Conservation (phyloP, 345 rosid genomes). For the Aquilaria yunnanensis region DNA sequence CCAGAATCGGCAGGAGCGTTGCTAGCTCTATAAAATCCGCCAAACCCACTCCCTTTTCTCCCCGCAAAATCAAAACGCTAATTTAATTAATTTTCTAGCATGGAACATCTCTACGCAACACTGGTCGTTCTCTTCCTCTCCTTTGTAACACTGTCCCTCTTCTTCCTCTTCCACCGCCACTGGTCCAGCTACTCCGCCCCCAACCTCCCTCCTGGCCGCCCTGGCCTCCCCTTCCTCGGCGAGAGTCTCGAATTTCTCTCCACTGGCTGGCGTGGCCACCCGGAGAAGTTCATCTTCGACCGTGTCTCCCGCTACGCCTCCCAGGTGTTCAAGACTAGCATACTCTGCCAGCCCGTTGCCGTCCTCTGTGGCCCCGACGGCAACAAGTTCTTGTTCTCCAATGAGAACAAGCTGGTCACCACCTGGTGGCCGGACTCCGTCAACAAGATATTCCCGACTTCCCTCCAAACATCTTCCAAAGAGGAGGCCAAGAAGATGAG, state of each 20-base stretch:
- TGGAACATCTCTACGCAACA: slow-evolving; percentile 6
- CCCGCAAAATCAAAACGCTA: too few relatives aligned
- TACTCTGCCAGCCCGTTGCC: slow-evolving; percentile 22
- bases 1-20: too few relatives aligned
- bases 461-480: slow-evolving; percentile 20
- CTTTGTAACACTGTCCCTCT: slow-evolving; percentile 2
- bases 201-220: slow-evolving; percentile 35
- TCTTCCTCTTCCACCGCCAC: slow-evolving; percentile 14
- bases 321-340: slow-evolving; percentile 26
- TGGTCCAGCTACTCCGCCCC: slow-evolving; percentile 6
- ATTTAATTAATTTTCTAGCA: background rate
- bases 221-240: slow-evolving; percentile 28
- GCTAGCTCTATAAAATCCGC: too few relatives aligned
- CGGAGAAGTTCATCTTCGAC: slow-evolving; percentile 30
- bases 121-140: slow-evolving; percentile 17
- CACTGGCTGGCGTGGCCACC: slow-evolving; percentile 29
- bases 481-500: slow-evolving; percentile 31
- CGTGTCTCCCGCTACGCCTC: slow-evolving; percentile 24
- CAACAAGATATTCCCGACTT: slow-evolving; percentile 34
- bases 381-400: slow-evolving; percentile 37
- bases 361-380: slow-evolving; percentile 32
- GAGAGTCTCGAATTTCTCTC: slow-evolving; percentile 31
- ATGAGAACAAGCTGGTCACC: slow-evolving; percentile 32
- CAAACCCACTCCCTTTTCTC: too few relatives aligned
- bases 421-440: slow-evolving; percentile 45